Conservation (phyloP, 2,329 filamentous ascomycete genomes). For the Aspergillus pseudonomiae region DNA sequence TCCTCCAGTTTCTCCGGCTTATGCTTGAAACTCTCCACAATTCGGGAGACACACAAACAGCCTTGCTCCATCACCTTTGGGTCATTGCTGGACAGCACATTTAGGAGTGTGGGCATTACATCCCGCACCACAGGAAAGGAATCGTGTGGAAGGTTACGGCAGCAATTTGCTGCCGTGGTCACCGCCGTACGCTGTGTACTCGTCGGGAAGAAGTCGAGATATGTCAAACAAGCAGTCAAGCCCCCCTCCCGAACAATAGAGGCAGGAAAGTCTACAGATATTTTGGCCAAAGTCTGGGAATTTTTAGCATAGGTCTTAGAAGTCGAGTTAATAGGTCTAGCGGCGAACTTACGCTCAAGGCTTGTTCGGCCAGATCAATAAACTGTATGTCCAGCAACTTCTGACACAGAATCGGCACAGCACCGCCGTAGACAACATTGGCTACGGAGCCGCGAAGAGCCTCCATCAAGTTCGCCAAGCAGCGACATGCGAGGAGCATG, state of each 20-base stretch:
- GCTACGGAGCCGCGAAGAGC: conserved; percentile 88
- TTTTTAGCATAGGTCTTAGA: background rate
- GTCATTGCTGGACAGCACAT: conserved; percentile 87
- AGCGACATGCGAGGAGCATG: conserved; percentile 94
- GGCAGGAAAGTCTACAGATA: conserved; percentile 91
- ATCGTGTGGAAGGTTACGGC: conserved; percentile 92
- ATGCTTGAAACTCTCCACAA: conserved; percentile 96
- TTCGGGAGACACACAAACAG: conserved; percentile 90
- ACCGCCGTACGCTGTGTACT: conserved; percentile 96
- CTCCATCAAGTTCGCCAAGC: conserved; percentile 96
- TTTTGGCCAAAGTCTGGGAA: conserved; percentile 84
- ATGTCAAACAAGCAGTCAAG: conserved; percentile 91
- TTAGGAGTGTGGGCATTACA: conserved; percentile 93
- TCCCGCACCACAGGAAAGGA: conserved; percentile 89
- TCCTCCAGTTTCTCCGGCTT: conserved; percentile 87
- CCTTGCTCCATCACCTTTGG: conserved; percentile 97
- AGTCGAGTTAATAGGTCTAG: background rate
- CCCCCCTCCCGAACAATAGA: conserved; percentile 96
- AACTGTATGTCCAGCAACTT: conserved; percentile 95
- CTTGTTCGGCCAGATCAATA: conserved; percentile 96
- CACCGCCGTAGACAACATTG: conserved; percentile 96
- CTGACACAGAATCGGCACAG: conserved; percentile 90
- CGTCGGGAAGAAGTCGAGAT: conserved; percentile 95
- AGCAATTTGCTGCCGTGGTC: conserved; percentile 96
- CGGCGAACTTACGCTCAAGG: conserved; percentile 67